Conservation (phyloP, 805 yeast genomes). For the Wickerhamomyces ciferrii region DNA sequence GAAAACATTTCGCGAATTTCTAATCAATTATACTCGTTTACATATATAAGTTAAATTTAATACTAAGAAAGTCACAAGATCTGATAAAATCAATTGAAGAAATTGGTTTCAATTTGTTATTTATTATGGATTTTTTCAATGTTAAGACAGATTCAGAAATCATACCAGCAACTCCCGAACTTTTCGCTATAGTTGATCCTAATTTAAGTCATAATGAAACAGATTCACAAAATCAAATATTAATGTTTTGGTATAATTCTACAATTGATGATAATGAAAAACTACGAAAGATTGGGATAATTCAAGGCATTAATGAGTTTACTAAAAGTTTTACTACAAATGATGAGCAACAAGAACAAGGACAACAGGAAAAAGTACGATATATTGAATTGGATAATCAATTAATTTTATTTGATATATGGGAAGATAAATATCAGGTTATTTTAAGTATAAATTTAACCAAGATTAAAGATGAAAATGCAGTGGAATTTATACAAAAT, state of each 20-base stretch:
- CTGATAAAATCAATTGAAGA: too few species aligned
- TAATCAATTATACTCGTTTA: too few species aligned
- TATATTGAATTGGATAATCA: conserved; percentile 24
- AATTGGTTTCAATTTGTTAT: too few species aligned
- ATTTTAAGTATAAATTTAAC: conserved; percentile 16
- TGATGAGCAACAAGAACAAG: conserved; percentile 6
- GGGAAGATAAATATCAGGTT: conserved; percentile 24
- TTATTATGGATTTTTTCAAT: conserved; percentile 19
- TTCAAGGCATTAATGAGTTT: conserved; percentile 29
- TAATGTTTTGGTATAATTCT: conserved; percentile 23
- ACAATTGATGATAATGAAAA: conserved; percentile 24
- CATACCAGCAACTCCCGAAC: conserved; percentile 15
- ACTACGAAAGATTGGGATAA: conserved; percentile 34
- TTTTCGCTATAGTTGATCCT: conserved; percentile 35
- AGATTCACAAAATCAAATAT: conserved; percentile 27
- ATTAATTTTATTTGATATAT: conserved; percentile 19
- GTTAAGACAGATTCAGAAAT: conserved; percentile 9
- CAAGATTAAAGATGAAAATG: conserved; percentile 11
- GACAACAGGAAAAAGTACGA: not conserved
- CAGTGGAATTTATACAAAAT: conserved; percentile 4
- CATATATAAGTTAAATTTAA: too few species aligned
- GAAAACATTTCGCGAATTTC: too few species aligned
- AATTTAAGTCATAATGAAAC: conserved; percentile 23
- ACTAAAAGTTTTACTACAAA: conserved; percentile 5
- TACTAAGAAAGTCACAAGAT: not conserved